phyloP scores from a whole-genome alignment of 2,329 filamentous ascomycete genomes.

The Neofusicoccum ribis region DNA sequence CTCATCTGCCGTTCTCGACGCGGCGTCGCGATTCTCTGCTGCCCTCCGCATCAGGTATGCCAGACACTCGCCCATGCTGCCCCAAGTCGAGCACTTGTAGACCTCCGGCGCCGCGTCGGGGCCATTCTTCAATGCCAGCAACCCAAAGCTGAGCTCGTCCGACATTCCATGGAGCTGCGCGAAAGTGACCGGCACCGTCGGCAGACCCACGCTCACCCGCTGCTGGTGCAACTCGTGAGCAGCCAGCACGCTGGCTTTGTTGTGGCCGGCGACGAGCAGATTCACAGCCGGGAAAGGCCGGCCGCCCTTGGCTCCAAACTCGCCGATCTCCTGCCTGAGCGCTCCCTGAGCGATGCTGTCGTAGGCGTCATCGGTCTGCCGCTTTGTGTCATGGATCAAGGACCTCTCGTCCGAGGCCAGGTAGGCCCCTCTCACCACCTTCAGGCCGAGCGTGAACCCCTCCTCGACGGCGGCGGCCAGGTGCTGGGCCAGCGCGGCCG shows the following conservation, averaged over 20 bases:
- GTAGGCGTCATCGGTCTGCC: slow-evolving; percentile 63
- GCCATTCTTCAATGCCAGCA: slow-evolving; percentile 50
- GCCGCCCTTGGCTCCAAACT: slow-evolving; percentile 48
- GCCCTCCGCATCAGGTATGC: slow-evolving; percentile 65
- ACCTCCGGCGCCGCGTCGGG: slow-evolving; percentile 47
- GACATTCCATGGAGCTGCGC: slow-evolving; percentile 94
- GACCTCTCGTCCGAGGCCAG: slow-evolving; percentile 51
- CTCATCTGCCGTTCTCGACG: slow-evolving; percentile 46
- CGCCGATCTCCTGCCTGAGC: slow-evolving; percentile 50
- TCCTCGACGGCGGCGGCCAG: slow-evolving; percentile 48
- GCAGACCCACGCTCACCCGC: slow-evolving; percentile 43
- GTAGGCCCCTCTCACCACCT: slow-evolving; percentile 60
- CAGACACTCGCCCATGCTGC: slow-evolving; percentile 69
- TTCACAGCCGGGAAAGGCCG: slow-evolving; percentile 46
- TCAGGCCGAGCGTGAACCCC: slow-evolving; percentile 55
- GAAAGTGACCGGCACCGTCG: slow-evolving; percentile 57
- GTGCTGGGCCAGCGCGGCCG: slow-evolving; percentile 45
- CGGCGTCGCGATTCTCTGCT: slow-evolving; percentile 53
- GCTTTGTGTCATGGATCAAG: slow-evolving; percentile 55
- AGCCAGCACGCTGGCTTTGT: slow-evolving; percentile 64
- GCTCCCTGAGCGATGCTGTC: slow-evolving; percentile 65
- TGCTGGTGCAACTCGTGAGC: slow-evolving; percentile 46
- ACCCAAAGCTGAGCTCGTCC: slow-evolving; percentile 73
- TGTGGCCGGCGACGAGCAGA: slow-evolving; percentile 82
- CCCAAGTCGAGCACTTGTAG: slow-evolving; percentile 58